These are phyloP conservation scores for Diospyros kaki DNA, from an alignment of 148 eudicot genomes.

Conservation along the genomic window DNA sequence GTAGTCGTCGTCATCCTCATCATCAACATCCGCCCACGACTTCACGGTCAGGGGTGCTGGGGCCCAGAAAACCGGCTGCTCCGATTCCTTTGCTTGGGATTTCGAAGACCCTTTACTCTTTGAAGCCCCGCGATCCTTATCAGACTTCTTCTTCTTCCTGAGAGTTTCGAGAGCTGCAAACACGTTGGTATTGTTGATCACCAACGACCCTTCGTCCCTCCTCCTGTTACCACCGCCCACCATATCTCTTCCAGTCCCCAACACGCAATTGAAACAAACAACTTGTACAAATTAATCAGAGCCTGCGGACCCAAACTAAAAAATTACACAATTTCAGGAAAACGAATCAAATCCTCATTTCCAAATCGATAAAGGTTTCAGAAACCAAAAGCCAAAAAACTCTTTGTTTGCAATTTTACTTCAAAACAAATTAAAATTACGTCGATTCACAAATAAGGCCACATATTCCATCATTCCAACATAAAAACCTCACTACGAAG, in stretches of 20 bases:
- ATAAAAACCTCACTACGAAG: too few relatives aligned
- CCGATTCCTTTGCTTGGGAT: slow-evolving; percentile 29
- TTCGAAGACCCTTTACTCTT: slow-evolving; percentile 44
- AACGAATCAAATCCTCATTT: background rate
- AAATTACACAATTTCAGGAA: background rate
- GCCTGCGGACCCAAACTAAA: background rate
- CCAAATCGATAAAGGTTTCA: background rate
- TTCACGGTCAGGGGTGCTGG: slow-evolving; percentile 60
- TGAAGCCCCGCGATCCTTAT: slow-evolving; percentile 32
- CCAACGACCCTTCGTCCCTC: slow-evolving; percentile 54
- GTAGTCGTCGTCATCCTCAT: slow-evolving; percentile 91
- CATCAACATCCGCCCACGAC: slow-evolving; percentile 99
- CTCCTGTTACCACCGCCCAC: slow-evolving; percentile 67
- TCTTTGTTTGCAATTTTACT: background rate
- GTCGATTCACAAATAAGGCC: too few relatives aligned
- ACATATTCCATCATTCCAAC: too few relatives aligned
- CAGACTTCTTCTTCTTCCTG: slow-evolving; percentile 80
- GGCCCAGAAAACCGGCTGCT: slow-evolving; percentile 54
- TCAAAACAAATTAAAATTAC: too few relatives aligned
- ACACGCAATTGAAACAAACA: background rate
- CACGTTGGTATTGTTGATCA: slow-evolving; percentile 66
- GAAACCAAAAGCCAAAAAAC: background rate
- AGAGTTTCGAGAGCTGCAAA: slow-evolving; percentile 78
- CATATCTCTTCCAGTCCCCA: slow-evolving; percentile 28
- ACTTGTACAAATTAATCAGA: background rate